These are phyloP conservation scores for Diplosphaera chodatii DNA, from an alignment of 139 green algal species.

Conservation along the genomic window DNA sequence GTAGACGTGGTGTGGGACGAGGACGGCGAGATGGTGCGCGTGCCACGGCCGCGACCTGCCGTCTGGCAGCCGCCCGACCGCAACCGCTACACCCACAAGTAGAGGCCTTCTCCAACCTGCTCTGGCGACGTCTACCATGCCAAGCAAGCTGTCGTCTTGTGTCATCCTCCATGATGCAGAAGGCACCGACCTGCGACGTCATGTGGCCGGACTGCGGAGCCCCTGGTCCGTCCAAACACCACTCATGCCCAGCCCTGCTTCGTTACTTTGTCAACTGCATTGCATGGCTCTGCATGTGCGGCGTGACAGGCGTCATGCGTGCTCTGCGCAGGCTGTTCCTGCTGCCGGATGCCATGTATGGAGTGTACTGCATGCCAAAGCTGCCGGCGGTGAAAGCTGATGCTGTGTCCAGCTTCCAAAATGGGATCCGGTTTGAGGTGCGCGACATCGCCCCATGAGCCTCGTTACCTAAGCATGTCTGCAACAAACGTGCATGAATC, in stretches of 20 bases:
- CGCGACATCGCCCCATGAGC: not conserved
- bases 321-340: constrained; percentile 12
- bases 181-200: no score
- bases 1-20: constrained; percentile 23
- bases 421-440: constrained; percentile 5
- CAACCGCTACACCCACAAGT: not conserved
- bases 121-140: not conserved
- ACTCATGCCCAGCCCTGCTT: no score
- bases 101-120: not conserved
- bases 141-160: not conserved
- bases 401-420: not conserved
- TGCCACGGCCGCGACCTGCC: constrained; percentile 8
- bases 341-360: constrained; percentile 19
- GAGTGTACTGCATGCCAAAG: not conserved
- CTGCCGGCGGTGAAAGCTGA: not conserved
- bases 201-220: no score
- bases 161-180: no score
- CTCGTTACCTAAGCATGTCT: no score
- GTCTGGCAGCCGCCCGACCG: constrained; percentile 9
- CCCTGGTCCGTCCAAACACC: no score
- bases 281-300: not conserved
- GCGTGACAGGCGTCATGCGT: not conserved
- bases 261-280: no score
- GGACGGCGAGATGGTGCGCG: constrained; percentile 14
- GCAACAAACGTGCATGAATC: no score